These are phyloP conservation scores for Odonthalia washingtoniensis DNA, from an alignment of 31 red algal genomes.

Conservation along the genomic window DNA sequence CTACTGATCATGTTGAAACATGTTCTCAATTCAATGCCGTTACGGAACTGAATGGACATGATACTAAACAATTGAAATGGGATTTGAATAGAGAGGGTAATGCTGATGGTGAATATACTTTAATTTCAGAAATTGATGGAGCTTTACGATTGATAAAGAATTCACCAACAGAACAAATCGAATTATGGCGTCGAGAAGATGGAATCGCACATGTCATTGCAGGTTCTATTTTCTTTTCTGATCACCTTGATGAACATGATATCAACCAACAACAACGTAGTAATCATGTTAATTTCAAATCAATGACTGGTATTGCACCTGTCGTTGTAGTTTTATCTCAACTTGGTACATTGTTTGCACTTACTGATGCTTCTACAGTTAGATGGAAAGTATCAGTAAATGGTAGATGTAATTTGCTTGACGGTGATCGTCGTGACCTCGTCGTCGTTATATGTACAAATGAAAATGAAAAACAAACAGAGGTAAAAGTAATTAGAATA, in stretches of 20 bases:
- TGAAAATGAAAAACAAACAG: background rate
- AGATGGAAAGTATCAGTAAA: slow-evolving; percentile 9
- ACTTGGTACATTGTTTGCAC: slow-evolving; percentile 24
- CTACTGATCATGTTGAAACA: background rate
- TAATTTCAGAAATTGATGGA: background rate
- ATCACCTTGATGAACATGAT: too few species aligned
- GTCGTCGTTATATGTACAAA: slow-evolving; percentile 16
- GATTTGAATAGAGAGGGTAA: background rate
- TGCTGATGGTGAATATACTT: too few species aligned
- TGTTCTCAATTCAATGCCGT: background rate
- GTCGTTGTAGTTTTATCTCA: slow-evolving; percentile 35
- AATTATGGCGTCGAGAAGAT: slow-evolving; percentile 33
- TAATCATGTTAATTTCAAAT: too few species aligned
- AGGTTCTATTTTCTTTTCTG: slow-evolving; percentile 22
- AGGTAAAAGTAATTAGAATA: background rate
- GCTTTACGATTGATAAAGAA: background rate
- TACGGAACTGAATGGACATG: background rate
- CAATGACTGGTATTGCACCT: background rate
- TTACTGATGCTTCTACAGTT: background rate
- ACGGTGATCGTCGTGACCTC: slow-evolving; percentile 22
- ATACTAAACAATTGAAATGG: background rate
- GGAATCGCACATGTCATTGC: slow-evolving; percentile 31
- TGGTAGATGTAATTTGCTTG: slow-evolving; percentile 18
- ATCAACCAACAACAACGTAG: too few species aligned
- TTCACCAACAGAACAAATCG: background rate